phyloP scores from a whole-genome alignment of 345 rosid species.

The thale cress (Arabidopsis thaliana) region DNA sequence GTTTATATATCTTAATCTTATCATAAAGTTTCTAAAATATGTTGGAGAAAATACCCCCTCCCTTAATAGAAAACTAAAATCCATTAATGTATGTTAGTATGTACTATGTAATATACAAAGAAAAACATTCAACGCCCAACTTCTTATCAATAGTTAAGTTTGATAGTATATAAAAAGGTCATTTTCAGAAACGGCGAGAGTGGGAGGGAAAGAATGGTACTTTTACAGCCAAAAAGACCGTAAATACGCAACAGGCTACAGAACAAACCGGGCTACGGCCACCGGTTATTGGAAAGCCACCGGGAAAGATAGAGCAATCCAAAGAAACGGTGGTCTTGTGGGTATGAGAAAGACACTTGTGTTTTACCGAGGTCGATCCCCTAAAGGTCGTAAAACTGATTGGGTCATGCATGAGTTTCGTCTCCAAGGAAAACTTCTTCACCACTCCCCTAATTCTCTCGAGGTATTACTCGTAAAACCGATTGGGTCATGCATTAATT shows the following conservation, averaged over 20 bases:
- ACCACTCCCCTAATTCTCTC: slow-evolving; percentile 24
- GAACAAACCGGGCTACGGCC: slow-evolving; percentile 62
- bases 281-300: slow-evolving; percentile 72
- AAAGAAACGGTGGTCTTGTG: slow-evolving; percentile 36
- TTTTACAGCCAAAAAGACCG: slow-evolving; percentile 59
- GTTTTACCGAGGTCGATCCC: slow-evolving; percentile 58
- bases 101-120: too few relatives aligned
- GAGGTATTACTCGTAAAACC: slow-evolving; percentile 18
- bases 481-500: too few relatives aligned
- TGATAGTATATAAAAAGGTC: slow-evolving; percentile 1
- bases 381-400: slow-evolving; percentile 60
- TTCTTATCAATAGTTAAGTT: background rate
- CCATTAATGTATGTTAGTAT: too few relatives aligned
- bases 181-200: slow-evolving; percentile 42
- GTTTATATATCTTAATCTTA: background rate
- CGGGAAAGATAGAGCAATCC: slow-evolving; percentile 56
- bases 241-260: slow-evolving; percentile 57
- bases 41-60: background rate
- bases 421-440: slow-evolving; percentile 49
- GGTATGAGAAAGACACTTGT: slow-evolving; percentile 60
- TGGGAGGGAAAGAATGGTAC: slow-evolving; percentile 57
- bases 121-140: slow-evolving; percentile 2
- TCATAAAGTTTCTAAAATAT: background rate
- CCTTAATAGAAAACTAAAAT: background rate
- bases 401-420: slow-evolving; percentile 73